Evolutionary conservation across 2,329 filamentous ascomycete genomes (phyloP), one percentile per base, ranked within the genome.

Genomic region (Amesomyces nigricolor): DNA sequence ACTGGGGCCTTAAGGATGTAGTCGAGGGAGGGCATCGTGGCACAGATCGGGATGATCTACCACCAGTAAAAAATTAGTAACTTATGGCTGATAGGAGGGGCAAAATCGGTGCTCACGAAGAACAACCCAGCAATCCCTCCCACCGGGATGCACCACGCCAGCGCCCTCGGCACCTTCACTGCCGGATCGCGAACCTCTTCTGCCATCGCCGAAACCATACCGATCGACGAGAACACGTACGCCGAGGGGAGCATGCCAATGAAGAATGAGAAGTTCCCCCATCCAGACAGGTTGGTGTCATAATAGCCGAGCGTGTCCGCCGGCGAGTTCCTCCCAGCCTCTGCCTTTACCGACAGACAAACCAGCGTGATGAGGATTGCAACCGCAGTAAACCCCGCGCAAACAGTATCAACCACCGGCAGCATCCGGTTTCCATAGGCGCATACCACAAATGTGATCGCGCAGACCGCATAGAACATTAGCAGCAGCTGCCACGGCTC

Each of bases 131-230:
- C 75, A 40, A 79, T 69, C 0, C 78, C 78, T 9, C 77, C 78
- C 14, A 82, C 73, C 0, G 78, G 78, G 3, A 82, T 70, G 53
- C 74, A 77, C 3, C 79, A 70, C 8, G 75, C 71, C 50, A 82
- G 73, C 9, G 79, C 79, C 35, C 71, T 75, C 0, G 79, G 78
- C 0, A 82, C 68, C 61, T 78, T 78, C 19, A 76, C 60, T 0
- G 76, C 72, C 2, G 81, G 78, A 49, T 81, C 72, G 7, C 72
- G 66, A 38, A 77, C 80, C 66, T 84, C 81, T 68, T 85, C 81
- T 1, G 80, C 80, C 81, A 84, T 85, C 8, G 78, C 77, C 0
- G 78, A 75, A 53, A 84, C 78, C 81, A 85, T 84, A 2, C 81
- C 82, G 22, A 85, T 73, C 2, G 80, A 81, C 0, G 77, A 78